phyloP scores from a whole-genome alignment of 331 rosid genomes.

The Telfairia occidentalis region DNA sequence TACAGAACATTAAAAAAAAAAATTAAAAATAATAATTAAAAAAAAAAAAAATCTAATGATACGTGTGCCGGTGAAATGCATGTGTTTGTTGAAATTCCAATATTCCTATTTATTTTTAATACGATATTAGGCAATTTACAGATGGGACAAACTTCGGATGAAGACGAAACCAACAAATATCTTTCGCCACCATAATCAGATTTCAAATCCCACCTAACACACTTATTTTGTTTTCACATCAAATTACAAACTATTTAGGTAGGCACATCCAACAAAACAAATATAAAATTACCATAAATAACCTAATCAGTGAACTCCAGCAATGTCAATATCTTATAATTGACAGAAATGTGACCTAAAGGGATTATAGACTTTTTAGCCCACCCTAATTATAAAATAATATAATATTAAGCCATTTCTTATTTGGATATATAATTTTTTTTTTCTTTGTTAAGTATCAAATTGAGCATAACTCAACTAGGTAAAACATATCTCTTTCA shows the following conservation, averaged over 20 bases:
- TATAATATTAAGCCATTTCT: background rate
- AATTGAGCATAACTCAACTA: too few species aligned
- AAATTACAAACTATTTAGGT: background rate
- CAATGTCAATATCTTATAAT: background rate
- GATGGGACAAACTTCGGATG: background rate
- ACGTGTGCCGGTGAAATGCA: too few species aligned
- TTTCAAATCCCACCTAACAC: constrained; percentile 9
- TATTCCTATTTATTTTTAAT: background rate
- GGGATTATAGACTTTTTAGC: background rate
- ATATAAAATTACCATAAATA: background rate
- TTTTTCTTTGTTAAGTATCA: too few species aligned
- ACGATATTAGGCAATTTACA: background rate
- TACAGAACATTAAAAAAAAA: too few species aligned
- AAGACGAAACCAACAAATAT: background rate
- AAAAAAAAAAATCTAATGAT: too few species aligned
- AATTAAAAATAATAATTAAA: too few species aligned
- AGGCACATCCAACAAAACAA: background rate
- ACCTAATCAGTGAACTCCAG: background rate
- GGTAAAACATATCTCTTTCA: too few species aligned
- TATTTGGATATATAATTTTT: too few species aligned
- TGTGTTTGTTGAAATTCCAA: constrained; percentile 2
- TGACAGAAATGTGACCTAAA: background rate
- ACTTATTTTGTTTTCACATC: background rate
- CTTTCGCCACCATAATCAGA: background rate
- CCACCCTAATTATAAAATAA: background rate